These are phyloP conservation scores for Penicillium robsamsonii DNA, from an alignment of 495 filamentous ascomycete genomes.

Conservation along the genomic window DNA sequence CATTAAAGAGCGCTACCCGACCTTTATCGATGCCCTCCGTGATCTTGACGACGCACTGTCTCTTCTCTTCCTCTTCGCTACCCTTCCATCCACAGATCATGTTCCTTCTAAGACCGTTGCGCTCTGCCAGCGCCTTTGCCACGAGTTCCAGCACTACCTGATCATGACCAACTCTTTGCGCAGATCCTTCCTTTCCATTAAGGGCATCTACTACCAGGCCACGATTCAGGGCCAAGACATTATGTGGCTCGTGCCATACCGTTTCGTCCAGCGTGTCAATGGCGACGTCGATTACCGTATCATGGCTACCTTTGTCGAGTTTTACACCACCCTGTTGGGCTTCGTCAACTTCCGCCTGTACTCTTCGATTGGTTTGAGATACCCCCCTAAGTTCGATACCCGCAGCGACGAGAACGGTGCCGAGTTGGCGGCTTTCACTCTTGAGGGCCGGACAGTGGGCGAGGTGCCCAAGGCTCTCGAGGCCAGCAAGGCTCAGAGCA, in stretches of 20 bases:
- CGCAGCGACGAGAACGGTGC: slow-evolving; percentile 83
- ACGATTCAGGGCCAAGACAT: slow-evolving; percentile 98
- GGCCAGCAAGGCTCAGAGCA: slow-evolving; percentile 45
- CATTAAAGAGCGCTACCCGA: slow-evolving; percentile 96
- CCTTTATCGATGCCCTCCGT: slow-evolving; percentile 89
- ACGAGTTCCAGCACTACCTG: slow-evolving; percentile 96
- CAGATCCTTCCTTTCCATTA: slow-evolving; percentile 96
- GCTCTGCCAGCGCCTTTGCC: slow-evolving; percentile 83
- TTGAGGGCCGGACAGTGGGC: slow-evolving; percentile 69
- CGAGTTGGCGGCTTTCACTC: slow-evolving; percentile 85
- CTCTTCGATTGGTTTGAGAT: slow-evolving; percentile 83
- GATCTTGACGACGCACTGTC: slow-evolving; percentile 96
- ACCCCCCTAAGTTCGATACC: slow-evolving; percentile 90
- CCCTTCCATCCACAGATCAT: slow-evolving; percentile 81
- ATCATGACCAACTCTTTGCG: slow-evolving; percentile 85
- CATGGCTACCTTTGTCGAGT: slow-evolving; percentile 98
- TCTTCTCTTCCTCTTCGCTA: slow-evolving; percentile 95
- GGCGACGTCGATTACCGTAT: slow-evolving; percentile 96
- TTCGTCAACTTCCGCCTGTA: slow-evolving; percentile 96
- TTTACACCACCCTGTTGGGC: slow-evolving; percentile 92
- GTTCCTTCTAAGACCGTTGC: slow-evolving; percentile 92
- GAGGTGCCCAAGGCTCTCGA: slow-evolving; percentile 54
- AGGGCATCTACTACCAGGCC: slow-evolving; percentile 99
- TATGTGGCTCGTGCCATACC: slow-evolving; percentile 94
- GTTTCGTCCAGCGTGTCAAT: slow-evolving; percentile 89